phyloP scores from a whole-genome alignment of 352 stramenopile genomes.

The Phytophthora cryptogea region DNA sequence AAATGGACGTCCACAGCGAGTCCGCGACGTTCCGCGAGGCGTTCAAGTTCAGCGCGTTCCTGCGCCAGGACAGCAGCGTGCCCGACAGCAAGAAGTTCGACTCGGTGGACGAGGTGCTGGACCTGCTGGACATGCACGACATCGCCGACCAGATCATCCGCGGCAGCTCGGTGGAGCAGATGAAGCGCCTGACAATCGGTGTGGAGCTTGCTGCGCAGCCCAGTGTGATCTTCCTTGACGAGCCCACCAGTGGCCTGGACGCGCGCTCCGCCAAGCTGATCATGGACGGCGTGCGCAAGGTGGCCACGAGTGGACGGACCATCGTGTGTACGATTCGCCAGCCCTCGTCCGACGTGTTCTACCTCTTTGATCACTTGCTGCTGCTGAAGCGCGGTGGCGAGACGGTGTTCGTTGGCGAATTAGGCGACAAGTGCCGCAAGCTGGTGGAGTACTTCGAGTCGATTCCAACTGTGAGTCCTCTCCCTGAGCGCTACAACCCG shows the following conservation, averaged over 20 bases:
- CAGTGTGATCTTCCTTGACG: slow-evolving; percentile 72
- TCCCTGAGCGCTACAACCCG: slow-evolving; percentile 49
- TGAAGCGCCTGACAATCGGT: slow-evolving; percentile 63
- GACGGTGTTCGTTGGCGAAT: slow-evolving; percentile 55
- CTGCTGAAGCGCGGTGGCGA: slow-evolving; percentile 35
- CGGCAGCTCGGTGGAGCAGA: slow-evolving; percentile 31
- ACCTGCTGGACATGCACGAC: slow-evolving; percentile 37
- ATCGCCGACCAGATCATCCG: slow-evolving; percentile 51
- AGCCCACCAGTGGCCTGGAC: slow-evolving; percentile 79
- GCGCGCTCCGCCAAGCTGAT: slow-evolving; percentile 44
- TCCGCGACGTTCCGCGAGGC: slow-evolving; percentile 89
- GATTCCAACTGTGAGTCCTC: slow-evolving; percentile 30
- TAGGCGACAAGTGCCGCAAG: slow-evolving; percentile 37
- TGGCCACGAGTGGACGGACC: slow-evolving; percentile 62
- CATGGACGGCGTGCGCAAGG: slow-evolving; percentile 79
- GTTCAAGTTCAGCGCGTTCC: slow-evolving; percentile 85
- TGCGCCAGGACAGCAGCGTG: slow-evolving; percentile 50
- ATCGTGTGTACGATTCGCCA: slow-evolving; percentile 93
- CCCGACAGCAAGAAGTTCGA: slow-evolving; percentile 35
- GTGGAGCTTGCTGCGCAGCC: slow-evolving; percentile 77
- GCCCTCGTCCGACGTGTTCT: slow-evolving; percentile 68
- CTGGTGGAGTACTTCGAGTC: slow-evolving; percentile 39
- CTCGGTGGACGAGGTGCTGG: slow-evolving; percentile 38
- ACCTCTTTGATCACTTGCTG: slow-evolving; percentile 59
- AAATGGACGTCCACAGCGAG: slow-evolving; percentile 90